A percentile compares a stretch with the other conserved stretches of the same genome.
phyloP scores from a whole-genome alignment of 352 stramenopile species.

The Plasmopara muralis region DNA sequence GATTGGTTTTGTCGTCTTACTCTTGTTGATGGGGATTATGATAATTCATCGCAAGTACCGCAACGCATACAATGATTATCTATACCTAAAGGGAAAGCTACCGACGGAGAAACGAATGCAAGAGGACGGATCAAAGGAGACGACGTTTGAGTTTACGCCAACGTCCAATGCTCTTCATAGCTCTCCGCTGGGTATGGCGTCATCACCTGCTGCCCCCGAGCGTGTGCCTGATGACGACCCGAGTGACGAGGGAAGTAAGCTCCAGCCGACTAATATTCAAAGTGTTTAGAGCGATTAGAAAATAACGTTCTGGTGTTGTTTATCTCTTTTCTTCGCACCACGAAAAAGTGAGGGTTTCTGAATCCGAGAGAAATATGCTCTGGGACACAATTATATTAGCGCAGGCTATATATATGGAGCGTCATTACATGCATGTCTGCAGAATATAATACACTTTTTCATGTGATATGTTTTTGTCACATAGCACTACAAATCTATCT shows the following conservation, averaged over 20 bases:
- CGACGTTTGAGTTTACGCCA: conserved; percentile 70
- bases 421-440: too few relatives aligned
- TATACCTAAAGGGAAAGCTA: conserved; percentile 77
- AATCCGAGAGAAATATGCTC: too few relatives aligned
- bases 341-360: too few relatives aligned
- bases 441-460: too few relatives aligned
- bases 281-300: conserved; percentile 19
- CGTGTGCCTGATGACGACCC: conserved; percentile 14
- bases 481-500: too few relatives aligned
- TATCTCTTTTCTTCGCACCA: too few relatives aligned
- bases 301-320: background rate
- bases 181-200: conserved; percentile 23
- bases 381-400: too few relatives aligned
- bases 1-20: conserved; percentile 52
- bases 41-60: conserved; percentile 76
- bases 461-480: too few relatives aligned
- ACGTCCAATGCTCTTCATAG: conserved; percentile 47
- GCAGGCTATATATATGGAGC: too few relatives aligned
- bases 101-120: conserved; percentile 45
- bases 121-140: conserved; percentile 59
- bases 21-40: conserved; percentile 60
- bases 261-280: conserved; percentile 32
- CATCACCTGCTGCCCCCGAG: conserved; percentile 12
- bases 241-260: conserved; percentile 29
- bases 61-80: conserved; percentile 71